Evolutionary conservation across 352 stramenopile genomes (phyloP).

Genomic region (Aphanomyces invadans): DNA sequence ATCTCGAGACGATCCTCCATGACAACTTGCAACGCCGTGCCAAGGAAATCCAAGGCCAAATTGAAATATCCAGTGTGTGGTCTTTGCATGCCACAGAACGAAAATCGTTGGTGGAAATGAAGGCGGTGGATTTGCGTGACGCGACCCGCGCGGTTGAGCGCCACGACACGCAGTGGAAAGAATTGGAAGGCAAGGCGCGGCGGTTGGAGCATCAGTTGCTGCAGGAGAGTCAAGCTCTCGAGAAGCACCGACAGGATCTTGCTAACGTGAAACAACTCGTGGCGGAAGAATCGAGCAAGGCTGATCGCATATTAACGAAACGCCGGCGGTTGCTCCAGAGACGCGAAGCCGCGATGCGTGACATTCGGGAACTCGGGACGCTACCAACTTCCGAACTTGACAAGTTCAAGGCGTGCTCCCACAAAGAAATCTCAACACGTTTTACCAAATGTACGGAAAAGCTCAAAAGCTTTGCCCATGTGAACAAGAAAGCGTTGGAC

Average conservation of each 20-base stretch:
- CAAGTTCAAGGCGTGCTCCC: slow-evolving; percentile 82
- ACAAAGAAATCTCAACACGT: slow-evolving; percentile 89
- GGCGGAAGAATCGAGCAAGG: slow-evolving; percentile 57
- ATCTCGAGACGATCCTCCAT: slow-evolving; percentile 83
- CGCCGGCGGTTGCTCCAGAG: slow-evolving; percentile 75
- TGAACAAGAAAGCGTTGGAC: slow-evolving; percentile 99
- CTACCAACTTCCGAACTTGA: slow-evolving; percentile 91
- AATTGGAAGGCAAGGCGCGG: slow-evolving; percentile 51
- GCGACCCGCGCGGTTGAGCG: slow-evolving; percentile 61
- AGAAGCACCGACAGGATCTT: slow-evolving; percentile 53
- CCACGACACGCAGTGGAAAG: slow-evolving; percentile 50
- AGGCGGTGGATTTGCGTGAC: slow-evolving; percentile 85
- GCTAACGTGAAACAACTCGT: slow-evolving; percentile 72
- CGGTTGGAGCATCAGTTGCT: slow-evolving; percentile 44
- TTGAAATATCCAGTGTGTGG: slow-evolving; percentile 53
- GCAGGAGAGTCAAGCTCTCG: slow-evolving; percentile 38
- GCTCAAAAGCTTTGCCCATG: slow-evolving; percentile 96
- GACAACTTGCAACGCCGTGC: slow-evolving; percentile 89
- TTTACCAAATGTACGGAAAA: slow-evolving; percentile 94
- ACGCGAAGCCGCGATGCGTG: slow-evolving; percentile 90
- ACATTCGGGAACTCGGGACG: slow-evolving; percentile 96
- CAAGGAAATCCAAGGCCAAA: slow-evolving; percentile 49
- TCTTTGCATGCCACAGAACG: slow-evolving; percentile 50
- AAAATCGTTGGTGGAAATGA: slow-evolving; percentile 73
- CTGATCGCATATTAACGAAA: slow-evolving; percentile 82